Conservation (phyloP, 2,329 filamentous ascomycete species). For the Penicillium sp. region DNA sequence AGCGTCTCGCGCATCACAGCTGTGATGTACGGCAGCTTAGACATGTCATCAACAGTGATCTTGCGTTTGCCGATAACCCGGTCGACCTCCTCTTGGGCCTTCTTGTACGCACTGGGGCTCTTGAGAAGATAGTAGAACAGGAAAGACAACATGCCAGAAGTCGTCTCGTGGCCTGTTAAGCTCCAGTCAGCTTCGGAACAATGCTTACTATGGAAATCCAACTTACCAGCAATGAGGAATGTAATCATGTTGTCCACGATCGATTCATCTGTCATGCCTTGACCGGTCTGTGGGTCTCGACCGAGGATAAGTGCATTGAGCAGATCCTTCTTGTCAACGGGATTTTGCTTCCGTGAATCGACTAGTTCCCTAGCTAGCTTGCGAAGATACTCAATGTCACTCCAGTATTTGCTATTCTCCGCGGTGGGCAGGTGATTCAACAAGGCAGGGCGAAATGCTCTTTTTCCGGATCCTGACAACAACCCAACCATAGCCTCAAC, state of each 20-base stretch:
- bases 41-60: constrained; percentile 59
- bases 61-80: constrained; percentile 56
- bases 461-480: constrained; percentile 54
- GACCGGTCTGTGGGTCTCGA: constrained; percentile 63
- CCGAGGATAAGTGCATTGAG: constrained; percentile 67
- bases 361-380: constrained; percentile 59
- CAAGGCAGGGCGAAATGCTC: constrained; percentile 49
- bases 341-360: constrained; percentile 54
- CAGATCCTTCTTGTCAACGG: constrained; percentile 60
- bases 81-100: constrained; percentile 66
- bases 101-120: constrained; percentile 57
- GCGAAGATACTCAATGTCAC: constrained; percentile 45
- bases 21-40: constrained; percentile 63
- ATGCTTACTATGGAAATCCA: not conserved
- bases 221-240: constrained; percentile 60
- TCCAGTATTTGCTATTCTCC: constrained; percentile 34
- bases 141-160: constrained; percentile 64
- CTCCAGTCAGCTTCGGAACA: not conserved
- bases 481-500: constrained; percentile 64
- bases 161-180: constrained; percentile 62
- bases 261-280: constrained; percentile 58
- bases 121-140: constrained; percentile 62
- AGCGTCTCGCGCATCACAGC: constrained; percentile 63
- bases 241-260: constrained; percentile 70
- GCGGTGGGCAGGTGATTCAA: constrained; percentile 44